Conservation (phyloP, 2,329 filamentous ascomycete genomes). For the Aspergillus puulaauensis region DNA sequence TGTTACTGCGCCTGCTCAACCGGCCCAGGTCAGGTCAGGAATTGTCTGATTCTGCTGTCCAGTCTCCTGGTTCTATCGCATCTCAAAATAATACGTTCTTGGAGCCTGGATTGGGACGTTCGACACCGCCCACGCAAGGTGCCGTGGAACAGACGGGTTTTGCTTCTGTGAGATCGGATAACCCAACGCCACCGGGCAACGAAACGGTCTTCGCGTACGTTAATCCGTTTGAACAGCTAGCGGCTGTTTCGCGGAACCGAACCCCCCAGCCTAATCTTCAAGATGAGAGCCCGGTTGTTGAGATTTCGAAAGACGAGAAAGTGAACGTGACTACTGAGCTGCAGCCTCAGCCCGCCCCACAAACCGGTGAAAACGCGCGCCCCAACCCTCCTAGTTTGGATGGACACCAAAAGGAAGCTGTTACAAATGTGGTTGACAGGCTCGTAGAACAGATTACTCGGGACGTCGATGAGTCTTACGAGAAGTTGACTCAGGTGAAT, state of each 20-base stretch:
- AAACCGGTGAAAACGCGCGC: constrained; percentile 15
- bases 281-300: constrained; percentile 41
- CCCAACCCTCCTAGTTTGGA: constrained; percentile 27
- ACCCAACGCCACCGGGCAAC: constrained; percentile 32
- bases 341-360: constrained; percentile 15
- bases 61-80: constrained; percentile 43
- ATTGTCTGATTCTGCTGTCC: constrained; percentile 29
- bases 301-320: constrained; percentile 23
- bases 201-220: constrained; percentile 65
- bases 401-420: constrained; percentile 58
- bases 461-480: constrained; percentile 66
- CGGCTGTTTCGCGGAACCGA: constrained; percentile 62
- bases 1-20: constrained; percentile 82
- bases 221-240: constrained; percentile 70
- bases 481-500: constrained; percentile 55
- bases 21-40: constrained; percentile 55
- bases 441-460: constrained; percentile 61
- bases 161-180: constrained; percentile 29
- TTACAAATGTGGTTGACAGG: constrained; percentile 67
- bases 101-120: constrained; percentile 14
- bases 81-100: constrained; percentile 27
- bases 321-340: constrained; percentile 22
- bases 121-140: constrained; percentile 13
- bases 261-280: constrained; percentile 50
- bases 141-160: constrained; percentile 17